These are phyloP conservation scores for Fusarium praegraminearum DNA, from an alignment of 2,329 filamentous ascomycete species.

Conservation along the genomic window DNA sequence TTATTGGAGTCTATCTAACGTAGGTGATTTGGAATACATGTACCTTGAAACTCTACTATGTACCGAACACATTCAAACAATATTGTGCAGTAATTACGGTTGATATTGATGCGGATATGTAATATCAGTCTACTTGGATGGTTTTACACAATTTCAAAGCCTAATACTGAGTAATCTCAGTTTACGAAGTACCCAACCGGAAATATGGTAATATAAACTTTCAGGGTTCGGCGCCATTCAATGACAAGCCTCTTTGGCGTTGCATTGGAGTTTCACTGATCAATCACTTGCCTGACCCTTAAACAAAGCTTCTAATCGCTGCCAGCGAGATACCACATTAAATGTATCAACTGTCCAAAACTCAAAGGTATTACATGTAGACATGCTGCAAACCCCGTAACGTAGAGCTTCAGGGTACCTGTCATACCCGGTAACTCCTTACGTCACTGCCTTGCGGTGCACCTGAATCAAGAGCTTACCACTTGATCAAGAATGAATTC, in stretches of 20 bases:
- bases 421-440: neutral
- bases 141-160: too few species aligned
- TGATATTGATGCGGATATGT: neutral
- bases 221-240: neutral
- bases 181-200: neutral
- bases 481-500: slow-evolving; percentile 19
- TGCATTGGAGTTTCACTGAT: neutral
- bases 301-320: neutral
- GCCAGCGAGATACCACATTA: neutral
- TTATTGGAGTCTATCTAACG: neutral
- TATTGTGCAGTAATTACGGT: neutral
- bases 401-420: slow-evolving; percentile 14
- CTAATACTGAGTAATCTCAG: neutral
- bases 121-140: neutral
- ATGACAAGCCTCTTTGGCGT: neutral
- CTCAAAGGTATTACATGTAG: neutral
- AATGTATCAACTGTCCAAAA: neutral
- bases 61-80: neutral
- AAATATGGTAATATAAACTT: neutral
- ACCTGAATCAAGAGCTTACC: slow-evolving; percentile 13
- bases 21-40: neutral
- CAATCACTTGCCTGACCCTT: neutral
- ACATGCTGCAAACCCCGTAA: neutral
- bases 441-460: slow-evolving; percentile 20
- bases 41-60: neutral